Evolutionary conservation across 2,329 filamentous ascomycete genomes (phyloP).

Genomic region (Exophiala phaeomuriformis): DNA sequence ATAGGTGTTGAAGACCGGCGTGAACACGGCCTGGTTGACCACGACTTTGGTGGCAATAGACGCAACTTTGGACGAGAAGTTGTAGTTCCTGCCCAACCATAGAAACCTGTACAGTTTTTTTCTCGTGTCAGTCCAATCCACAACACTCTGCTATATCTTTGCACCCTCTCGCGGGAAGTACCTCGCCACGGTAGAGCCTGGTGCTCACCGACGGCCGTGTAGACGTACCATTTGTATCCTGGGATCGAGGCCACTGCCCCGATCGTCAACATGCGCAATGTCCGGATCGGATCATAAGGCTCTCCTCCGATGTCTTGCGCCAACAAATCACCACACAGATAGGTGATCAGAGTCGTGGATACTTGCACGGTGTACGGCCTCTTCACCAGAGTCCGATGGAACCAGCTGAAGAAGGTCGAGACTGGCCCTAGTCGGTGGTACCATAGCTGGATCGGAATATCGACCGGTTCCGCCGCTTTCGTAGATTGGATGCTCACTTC

Average conservation of each 20-base stretch:
- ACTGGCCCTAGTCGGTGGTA: constrained; percentile 27
- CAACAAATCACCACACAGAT: constrained; percentile 47
- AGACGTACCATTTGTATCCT: constrained; percentile 66
- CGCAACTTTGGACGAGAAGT: constrained; percentile 64
- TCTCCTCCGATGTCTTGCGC: constrained; percentile 31
- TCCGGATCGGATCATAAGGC: constrained; percentile 62
- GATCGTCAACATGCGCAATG: constrained; percentile 64
- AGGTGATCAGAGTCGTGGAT: constrained; percentile 67
- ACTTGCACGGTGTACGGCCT: constrained; percentile 76
- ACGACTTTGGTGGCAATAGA: constrained; percentile 69
- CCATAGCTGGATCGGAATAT: constrained; percentile 26
- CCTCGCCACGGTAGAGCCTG: no score
- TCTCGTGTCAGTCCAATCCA: constrained; percentile 1
- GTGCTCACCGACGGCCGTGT: no score
- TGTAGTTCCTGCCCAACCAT: constrained; percentile 74
- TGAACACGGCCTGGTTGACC: constrained; percentile 73
- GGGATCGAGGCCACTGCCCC: constrained; percentile 68
- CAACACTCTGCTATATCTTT: no score
- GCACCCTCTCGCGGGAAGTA: no score
- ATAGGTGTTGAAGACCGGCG: constrained; percentile 73
- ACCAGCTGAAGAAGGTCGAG: constrained; percentile 27
- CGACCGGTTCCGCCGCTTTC: constrained; percentile 18
- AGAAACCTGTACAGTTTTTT: constrained; percentile 61
- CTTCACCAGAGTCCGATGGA: constrained; percentile 55
- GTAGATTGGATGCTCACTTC: constrained; percentile 8